Percentiles rank a stretch among this genome's conserved stretches.
These are phyloP conservation scores for Botrytis medusae DNA, from an alignment of 2,329 filamentous ascomycete species.

Conservation along the genomic window DNA sequence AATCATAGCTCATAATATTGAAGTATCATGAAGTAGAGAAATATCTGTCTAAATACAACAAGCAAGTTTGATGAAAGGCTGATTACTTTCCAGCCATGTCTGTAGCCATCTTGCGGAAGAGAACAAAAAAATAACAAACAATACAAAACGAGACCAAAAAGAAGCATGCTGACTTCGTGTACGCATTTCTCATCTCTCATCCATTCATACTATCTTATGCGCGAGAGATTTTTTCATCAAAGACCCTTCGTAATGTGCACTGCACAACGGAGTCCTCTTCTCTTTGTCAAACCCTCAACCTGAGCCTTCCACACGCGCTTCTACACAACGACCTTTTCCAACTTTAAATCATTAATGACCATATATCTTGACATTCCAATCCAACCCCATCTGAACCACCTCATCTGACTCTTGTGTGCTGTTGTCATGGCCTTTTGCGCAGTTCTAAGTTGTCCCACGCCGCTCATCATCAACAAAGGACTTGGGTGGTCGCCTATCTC, in stretches of 20 bases:
- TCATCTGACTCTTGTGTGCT: slow-evolving; percentile 94
- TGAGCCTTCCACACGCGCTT: too few relatives aligned
- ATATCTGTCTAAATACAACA: slow-evolving; percentile 17
- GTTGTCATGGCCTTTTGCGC: slow-evolving; percentile 86
- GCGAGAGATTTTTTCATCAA: neutral
- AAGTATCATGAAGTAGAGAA: neutral
- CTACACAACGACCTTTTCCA: slow-evolving; percentile 48
- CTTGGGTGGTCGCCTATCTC: slow-evolving; percentile 51
- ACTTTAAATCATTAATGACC: slow-evolving; percentile 84
- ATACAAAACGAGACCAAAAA: neutral
- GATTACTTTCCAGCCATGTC: neutral
- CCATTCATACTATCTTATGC: slow-evolving; percentile 5
- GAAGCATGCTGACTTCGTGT: neutral
- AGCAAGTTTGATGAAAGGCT: slow-evolving; percentile 13
- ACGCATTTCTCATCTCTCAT: slow-evolving; percentile 18
- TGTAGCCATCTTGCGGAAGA: slow-evolving; percentile 15
- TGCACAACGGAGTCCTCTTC: neutral
- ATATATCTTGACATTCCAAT: slow-evolving; percentile 90
- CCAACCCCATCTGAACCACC: slow-evolving; percentile 97
- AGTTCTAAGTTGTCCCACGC: slow-evolving; percentile 59
- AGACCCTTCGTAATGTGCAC: neutral
- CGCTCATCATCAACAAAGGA: slow-evolving; percentile 70
- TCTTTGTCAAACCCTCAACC: neutral
- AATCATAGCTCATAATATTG: neutral
- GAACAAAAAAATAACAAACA: slow-evolving; percentile 17